Conservation (phyloP, 1,284 basidiomycete species). For the Microstroma glucosiphilum region DNA sequence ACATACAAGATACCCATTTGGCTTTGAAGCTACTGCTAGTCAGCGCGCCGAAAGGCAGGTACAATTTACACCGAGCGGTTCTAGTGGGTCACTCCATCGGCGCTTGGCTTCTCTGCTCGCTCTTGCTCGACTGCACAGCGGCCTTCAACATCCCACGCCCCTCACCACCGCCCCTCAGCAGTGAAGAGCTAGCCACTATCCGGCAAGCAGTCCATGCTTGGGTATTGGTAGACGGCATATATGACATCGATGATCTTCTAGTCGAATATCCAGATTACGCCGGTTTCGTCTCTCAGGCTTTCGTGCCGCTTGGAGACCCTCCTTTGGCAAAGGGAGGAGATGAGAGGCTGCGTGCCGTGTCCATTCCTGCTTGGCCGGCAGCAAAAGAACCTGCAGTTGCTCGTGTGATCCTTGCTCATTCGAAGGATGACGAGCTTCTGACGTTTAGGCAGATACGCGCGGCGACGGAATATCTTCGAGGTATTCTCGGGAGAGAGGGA, state of each 20-base stretch:
- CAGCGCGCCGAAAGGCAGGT: constrained; percentile 9
- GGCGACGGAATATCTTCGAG: not conserved
- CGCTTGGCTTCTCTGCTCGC: constrained; percentile 22
- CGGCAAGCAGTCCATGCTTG: constrained; percentile 16
- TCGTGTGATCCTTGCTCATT: not conserved
- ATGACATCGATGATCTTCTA: constrained; percentile 16
- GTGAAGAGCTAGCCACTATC: not conserved
- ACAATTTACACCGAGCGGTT: constrained; percentile 10
- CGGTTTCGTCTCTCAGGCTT: constrained; percentile 26
- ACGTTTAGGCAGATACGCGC: not conserved
- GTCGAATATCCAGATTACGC: constrained; percentile 25
- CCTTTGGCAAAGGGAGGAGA: not conserved
- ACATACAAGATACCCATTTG: constrained; percentile 21
- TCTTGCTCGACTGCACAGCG: constrained; percentile 10
- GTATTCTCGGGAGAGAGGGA: no score
- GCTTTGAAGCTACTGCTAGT: constrained; percentile 18
- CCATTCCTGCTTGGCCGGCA: not conserved
- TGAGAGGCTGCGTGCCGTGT: not conserved
- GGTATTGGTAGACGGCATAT: constrained; percentile 26
- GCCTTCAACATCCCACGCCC: constrained; percentile 15
- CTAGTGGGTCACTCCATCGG: constrained; percentile 28
- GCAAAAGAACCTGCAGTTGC: not conserved
- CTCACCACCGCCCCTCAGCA: not conserved
- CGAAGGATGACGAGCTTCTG: not conserved
- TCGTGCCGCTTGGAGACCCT: constrained; percentile 13